Conservation (phyloP, 345 rosid genomes). For the Luvunga scandens region DNA sequence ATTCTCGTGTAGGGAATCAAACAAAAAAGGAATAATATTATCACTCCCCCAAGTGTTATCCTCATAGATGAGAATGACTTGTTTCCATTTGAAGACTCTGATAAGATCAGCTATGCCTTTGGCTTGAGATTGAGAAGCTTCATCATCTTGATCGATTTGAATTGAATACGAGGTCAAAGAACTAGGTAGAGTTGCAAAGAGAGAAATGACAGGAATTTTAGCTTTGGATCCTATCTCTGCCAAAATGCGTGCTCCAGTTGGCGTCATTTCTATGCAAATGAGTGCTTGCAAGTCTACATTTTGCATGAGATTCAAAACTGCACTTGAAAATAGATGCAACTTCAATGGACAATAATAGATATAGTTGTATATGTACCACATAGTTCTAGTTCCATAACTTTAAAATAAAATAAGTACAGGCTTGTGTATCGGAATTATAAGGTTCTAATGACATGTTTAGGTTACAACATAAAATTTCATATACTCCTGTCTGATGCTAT, state of each 20-base stretch:
- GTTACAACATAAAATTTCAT: too few relatives aligned
- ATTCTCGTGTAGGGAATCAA: conserved; percentile 9
- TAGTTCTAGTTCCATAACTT: too few relatives aligned
- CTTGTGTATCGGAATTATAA: too few relatives aligned
- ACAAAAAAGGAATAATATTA: not conserved
- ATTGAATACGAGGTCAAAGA: conserved; percentile 14
- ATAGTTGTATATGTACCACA: too few relatives aligned
- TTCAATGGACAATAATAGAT: too few relatives aligned
- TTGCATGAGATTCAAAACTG: not conserved
- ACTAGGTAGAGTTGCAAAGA: not conserved
- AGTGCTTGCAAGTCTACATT: not conserved
- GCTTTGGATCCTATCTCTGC: conserved; percentile 24
- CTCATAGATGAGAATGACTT: conserved; percentile 28
- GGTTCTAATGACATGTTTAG: too few relatives aligned
- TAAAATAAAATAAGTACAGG: too few relatives aligned
- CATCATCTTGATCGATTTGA: conserved; percentile 25
- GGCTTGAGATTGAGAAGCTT: conserved; percentile 12
- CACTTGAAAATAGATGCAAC: not conserved
- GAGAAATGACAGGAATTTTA: conserved; percentile 22
- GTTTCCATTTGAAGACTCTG: conserved; percentile 25
- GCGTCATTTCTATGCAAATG: not conserved
- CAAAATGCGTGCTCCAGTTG: not conserved
- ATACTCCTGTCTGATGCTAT: too few relatives aligned
- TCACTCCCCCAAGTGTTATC: conserved; percentile 14
- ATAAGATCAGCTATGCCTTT: conserved; percentile 29